Base-by-base conservation (phyloP, 352 stramenopile genomes). In the Phytopythium delawarense region DNA sequence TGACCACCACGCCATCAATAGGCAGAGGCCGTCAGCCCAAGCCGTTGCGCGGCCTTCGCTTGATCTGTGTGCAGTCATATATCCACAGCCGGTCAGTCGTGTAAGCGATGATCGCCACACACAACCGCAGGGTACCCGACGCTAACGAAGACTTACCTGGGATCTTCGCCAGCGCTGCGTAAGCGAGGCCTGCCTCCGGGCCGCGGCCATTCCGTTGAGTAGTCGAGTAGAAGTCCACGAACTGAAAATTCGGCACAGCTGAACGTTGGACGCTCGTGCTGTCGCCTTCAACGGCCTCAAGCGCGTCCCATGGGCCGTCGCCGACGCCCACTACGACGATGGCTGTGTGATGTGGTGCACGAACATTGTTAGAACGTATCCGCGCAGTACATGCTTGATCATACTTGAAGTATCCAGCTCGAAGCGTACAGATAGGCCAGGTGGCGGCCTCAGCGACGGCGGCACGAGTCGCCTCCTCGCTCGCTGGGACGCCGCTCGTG, bases 241-340 rank as follows among this genome's bases (percentile, higher is more conserved):
- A 95, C 63, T 94, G 83, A 57, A 96, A 94, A 59, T 94, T 94
- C 72, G 52, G 34, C 28, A 8, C 32, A 2, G n/a, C 15, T 12
- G 32, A 7, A 30, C 34, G 18, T 35, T 87, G 75, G 58, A 77
- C 74, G 57, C 88, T 64, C 30, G 76, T 45, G 32, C 88, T 73
- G 63, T 92, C 85, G 63, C 91, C 75, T 66, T 92, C 82, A 64
- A 91, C 90, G 62, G 89, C 84, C 45, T 84, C 84, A 79, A 93
- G 89, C 21, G 75, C 83, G 51, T 92, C 82, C 84, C 82, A 95
- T 48, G 86, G 86, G 4, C 84, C 84, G 52, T 95, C 86, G 16
- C 84, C 86, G 25, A 95, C 86, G 28, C 84, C 82, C 4, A 93
- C 81, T 74, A 93, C 89, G 51, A 95, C 61, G 54, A 94, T 92